These are phyloP conservation scores for Ascochyta rabiei DNA, from an alignment of 2,329 filamentous ascomycete species.

Conservation along the genomic window DNA sequence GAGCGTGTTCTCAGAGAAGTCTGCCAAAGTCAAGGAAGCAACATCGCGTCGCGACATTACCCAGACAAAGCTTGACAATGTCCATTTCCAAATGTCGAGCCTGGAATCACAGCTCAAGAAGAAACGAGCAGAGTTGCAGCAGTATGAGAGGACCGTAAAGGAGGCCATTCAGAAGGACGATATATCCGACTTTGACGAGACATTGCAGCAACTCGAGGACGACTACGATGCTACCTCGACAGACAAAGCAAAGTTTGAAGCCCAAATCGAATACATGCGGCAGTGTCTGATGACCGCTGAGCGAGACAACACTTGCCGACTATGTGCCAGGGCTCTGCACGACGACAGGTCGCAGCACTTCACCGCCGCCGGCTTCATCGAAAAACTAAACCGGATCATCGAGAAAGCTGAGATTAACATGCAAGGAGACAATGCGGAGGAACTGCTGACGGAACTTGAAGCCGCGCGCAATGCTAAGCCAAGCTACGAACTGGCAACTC, in stretches of 20 bases:
- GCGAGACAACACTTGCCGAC: slow-evolving; percentile 73
- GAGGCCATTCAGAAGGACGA: slow-evolving; percentile 54
- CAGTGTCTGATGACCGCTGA: slow-evolving; percentile 70
- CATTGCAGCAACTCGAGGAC: slow-evolving; percentile 58
- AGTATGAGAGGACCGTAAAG: slow-evolving; percentile 67
- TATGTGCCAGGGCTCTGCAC: slow-evolving; percentile 75
- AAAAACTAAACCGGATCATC: slow-evolving; percentile 67
- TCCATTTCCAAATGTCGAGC: slow-evolving; percentile 74
- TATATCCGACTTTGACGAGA: slow-evolving; percentile 56
- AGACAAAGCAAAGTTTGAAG: slow-evolving; percentile 72
- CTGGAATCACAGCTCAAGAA: slow-evolving; percentile 68
- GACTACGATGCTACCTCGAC: slow-evolving; percentile 61
- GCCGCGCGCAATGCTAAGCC: slow-evolving; percentile 61
- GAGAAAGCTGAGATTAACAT: slow-evolving; percentile 60
- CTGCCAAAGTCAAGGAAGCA: slow-evolving; percentile 64
- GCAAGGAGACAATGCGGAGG: slow-evolving; percentile 66
- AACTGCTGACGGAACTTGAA: slow-evolving; percentile 65
- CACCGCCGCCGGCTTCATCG: slow-evolving; percentile 61
- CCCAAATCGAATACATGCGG: slow-evolving; percentile 73
- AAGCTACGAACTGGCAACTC: slow-evolving; percentile 75
- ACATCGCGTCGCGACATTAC: slow-evolving; percentile 73
- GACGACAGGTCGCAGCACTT: slow-evolving; percentile 61
- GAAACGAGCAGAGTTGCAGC: slow-evolving; percentile 66
- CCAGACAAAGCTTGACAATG: slow-evolving; percentile 74
- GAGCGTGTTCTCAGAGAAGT: slow-evolving; percentile 63